phyloP scores from a whole-genome alignment of 2,329 filamentous ascomycete genomes.

The Zalaria obscura region DNA sequence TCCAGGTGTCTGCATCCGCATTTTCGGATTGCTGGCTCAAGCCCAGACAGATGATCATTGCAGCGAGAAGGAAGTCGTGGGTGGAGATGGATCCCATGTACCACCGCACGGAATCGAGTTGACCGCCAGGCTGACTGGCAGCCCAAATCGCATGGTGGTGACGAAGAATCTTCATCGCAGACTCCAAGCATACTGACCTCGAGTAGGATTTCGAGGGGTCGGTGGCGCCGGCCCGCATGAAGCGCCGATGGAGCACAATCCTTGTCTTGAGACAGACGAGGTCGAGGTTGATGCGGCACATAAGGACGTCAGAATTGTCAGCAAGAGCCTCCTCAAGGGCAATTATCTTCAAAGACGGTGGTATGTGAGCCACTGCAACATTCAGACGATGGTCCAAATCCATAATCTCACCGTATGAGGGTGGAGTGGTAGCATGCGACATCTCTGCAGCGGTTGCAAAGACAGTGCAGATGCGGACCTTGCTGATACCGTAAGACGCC shows the following conservation, averaged over 20 bases:
- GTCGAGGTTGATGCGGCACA: conserved; percentile 37
- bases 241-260: conserved; percentile 40
- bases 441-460: conserved; percentile 26
- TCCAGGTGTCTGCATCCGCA: conserved; percentile 5
- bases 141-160: conserved; percentile 36
- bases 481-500: conserved; percentile 20
- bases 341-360: conserved; percentile 21
- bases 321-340: conserved; percentile 28
- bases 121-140: conserved; percentile 30
- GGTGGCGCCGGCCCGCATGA: conserved; percentile 20
- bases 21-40: conserved; percentile 16
- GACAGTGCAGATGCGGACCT: conserved; percentile 18
- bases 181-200: conserved; percentile 29
- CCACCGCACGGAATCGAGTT: conserved; percentile 30
- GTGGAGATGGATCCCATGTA: conserved; percentile 30
- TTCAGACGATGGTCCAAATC: conserved; percentile 21
- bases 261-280: conserved; percentile 37
- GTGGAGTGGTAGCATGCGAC: conserved; percentile 21
- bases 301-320: conserved; percentile 35
- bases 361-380: conserved; percentile 19
- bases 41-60: conserved; percentile 34
- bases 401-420: conserved; percentile 23
- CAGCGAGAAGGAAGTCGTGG: conserved; percentile 34
- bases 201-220: conserved; percentile 24
- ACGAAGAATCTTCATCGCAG: conserved; percentile 33